These are phyloP conservation scores for Plectosphaerella cucumerina DNA, from an alignment of 2,329 filamentous ascomycete genomes.

Conservation along the genomic window DNA sequence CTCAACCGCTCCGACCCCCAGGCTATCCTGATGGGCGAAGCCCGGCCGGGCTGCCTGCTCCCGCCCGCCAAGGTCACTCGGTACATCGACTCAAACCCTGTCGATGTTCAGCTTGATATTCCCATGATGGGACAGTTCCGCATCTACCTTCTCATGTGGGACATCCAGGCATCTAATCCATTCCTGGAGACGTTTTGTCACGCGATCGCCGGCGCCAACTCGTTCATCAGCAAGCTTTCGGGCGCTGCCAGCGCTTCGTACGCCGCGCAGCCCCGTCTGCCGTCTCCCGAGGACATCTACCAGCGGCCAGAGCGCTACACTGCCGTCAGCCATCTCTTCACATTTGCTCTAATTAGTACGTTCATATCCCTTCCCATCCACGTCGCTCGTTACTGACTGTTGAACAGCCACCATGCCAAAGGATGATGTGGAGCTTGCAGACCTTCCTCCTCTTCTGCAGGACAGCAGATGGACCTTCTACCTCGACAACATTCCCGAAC, in stretches of 20 bases:
- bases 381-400: constrained; percentile 10
- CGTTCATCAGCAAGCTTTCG: constrained; percentile 57
- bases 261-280: constrained; percentile 49
- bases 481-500: constrained; percentile 59
- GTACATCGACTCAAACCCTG: constrained; percentile 73
- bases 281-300: constrained; percentile 61
- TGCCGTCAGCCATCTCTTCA: constrained; percentile 63
- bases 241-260: constrained; percentile 59
- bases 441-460: constrained; percentile 58
- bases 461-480: constrained; percentile 70
- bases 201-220: constrained; percentile 44
- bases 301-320: constrained; percentile 65
- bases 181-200: constrained; percentile 60
- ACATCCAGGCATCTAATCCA: constrained; percentile 48
- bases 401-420: constrained; percentile 54
- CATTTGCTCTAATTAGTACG: constrained; percentile 64
- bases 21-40: constrained; percentile 40
- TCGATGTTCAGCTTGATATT: constrained; percentile 74
- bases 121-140: constrained; percentile 75
- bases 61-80: constrained; percentile 68
- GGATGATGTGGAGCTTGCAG: constrained; percentile 58
- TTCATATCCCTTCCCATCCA: constrained; percentile 10
- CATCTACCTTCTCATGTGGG: constrained; percentile 65
- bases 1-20: constrained; percentile 42
- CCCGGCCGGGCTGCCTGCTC: constrained; percentile 51